phyloP scores from a whole-genome alignment of 371 early-diverging fungal genomes.

The Mucor plumbeus region DNA sequence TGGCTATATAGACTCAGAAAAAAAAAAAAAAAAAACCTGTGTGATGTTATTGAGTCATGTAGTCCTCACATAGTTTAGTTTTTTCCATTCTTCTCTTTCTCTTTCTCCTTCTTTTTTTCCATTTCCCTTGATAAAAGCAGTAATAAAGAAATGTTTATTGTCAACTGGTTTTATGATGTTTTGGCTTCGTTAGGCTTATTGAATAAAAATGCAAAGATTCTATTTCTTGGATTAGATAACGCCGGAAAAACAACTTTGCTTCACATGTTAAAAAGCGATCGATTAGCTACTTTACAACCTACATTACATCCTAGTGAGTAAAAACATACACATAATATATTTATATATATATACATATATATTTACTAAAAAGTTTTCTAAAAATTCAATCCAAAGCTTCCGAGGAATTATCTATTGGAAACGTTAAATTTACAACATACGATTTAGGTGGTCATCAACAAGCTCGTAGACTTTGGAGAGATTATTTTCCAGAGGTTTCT shows the following conservation, averaged over 20 bases:
- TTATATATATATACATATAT: no score
- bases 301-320: constrained; percentile 98
- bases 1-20: background rate
- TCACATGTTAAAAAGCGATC: constrained; percentile 99
- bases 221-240: constrained; percentile 99
- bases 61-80: background rate
- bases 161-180: constrained; percentile 29
- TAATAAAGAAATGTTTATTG: constrained; percentile 18
- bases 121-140: background rate
- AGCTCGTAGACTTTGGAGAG: constrained; percentile 96
- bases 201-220: constrained; percentile 98
- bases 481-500: constrained; percentile 96
- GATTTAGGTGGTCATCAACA: constrained; percentile 97
- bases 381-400: constrained; percentile 64
- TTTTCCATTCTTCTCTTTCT: background rate
- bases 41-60: background rate
- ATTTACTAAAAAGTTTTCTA: no score
- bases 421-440: constrained; percentile 94
- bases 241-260: constrained; percentile 99
- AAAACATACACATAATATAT: no score
- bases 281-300: constrained; percentile 94
- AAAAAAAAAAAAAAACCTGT: no score
- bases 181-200: constrained; percentile 75
- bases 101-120: background rate
- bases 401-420: constrained; percentile 95